Evolutionary conservation across 495 filamentous ascomycete genomes (phyloP).

Genomic region (Neurospora sp.): DNA sequence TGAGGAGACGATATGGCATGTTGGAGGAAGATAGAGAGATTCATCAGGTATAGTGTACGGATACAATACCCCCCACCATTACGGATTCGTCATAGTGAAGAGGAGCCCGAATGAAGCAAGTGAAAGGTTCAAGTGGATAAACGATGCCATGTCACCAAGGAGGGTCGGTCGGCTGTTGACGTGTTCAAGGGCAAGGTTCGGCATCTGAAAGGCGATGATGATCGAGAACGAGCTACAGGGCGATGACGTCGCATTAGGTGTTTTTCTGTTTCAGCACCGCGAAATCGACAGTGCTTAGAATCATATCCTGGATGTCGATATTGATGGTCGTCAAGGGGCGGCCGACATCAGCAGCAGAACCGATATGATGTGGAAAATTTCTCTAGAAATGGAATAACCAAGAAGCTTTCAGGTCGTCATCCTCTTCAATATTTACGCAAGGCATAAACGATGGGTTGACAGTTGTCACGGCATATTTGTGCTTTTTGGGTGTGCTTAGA

Average conservation of each 20-base stretch:
- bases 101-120: background rate
- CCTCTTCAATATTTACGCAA: background rate
- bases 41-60: background rate
- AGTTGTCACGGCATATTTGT: background rate
- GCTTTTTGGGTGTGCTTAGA: background rate
- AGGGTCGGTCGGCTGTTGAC: background rate
- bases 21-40: background rate
- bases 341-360: background rate
- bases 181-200: background rate
- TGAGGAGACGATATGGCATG: conserved; percentile 10
- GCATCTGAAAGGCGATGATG: background rate
- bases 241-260: background rate
- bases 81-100: background rate
- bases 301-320: background rate
- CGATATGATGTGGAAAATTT: background rate
- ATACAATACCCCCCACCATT: background rate
- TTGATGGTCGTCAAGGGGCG: background rate
- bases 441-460: background rate
- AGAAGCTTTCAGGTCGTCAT: background rate
- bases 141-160: background rate
- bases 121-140: background rate
- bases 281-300: background rate
- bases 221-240: background rate
- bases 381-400: background rate
- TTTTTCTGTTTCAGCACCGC: background rate